phyloP scores from a whole-genome alignment of 2,329 filamentous ascomycete species.

The Fusarium dlaminii region DNA sequence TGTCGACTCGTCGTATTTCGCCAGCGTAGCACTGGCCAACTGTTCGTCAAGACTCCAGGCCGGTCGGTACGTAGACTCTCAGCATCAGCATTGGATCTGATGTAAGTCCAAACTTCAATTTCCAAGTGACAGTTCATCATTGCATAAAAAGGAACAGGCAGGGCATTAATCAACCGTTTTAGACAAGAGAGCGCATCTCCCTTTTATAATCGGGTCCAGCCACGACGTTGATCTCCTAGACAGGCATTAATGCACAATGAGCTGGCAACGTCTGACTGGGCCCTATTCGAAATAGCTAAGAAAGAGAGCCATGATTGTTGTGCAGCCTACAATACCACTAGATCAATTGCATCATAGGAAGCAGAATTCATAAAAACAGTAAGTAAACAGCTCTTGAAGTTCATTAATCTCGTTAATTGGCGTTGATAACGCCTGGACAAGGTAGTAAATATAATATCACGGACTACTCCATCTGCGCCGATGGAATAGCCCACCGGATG shows the following conservation, averaged over 20 bases:
- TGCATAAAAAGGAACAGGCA: not conserved
- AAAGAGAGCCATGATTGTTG: not conserved
- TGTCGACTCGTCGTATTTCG: slow-evolving; percentile 39
- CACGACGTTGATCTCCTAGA: slow-evolving; percentile 23
- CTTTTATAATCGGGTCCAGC: slow-evolving; percentile 36
- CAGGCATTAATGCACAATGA: slow-evolving; percentile 43
- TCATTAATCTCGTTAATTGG: not conserved
- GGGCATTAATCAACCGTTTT: not conserved
- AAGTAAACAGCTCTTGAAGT: not conserved
- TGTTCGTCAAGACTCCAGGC: slow-evolving; percentile 34
- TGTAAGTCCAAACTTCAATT: not conserved
- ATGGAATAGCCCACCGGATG: not conserved
- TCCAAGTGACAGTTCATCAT: not conserved
- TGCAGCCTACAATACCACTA: not conserved
- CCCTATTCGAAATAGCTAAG: slow-evolving; percentile 36
- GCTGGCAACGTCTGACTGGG: slow-evolving; percentile 41
- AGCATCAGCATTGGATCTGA: not conserved
- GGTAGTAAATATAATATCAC: not conserved
- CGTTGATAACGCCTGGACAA: not conserved
- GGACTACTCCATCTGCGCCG: not conserved
- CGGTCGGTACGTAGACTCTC: slow-evolving; percentile 4
- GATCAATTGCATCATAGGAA: not conserved
- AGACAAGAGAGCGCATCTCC: slow-evolving; percentile 11
- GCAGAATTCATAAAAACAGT: not conserved
- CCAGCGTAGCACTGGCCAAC: slow-evolving; percentile 41